Conservation (phyloP, 495 filamentous ascomycete genomes). For the Tuber magnatum region DNA sequence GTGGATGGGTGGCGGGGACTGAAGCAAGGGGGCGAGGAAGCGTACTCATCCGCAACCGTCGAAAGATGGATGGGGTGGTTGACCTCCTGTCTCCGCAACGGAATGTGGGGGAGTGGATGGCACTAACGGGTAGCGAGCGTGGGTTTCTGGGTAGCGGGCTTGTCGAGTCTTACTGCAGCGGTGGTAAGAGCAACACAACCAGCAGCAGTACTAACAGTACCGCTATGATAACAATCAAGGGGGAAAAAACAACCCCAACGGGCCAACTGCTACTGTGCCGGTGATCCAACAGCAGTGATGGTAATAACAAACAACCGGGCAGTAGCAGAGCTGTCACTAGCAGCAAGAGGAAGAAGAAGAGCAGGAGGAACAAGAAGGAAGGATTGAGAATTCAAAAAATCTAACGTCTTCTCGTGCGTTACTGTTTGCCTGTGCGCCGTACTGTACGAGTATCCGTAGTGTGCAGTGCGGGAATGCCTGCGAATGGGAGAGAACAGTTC, state of each 20-base stretch:
- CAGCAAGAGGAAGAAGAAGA: not conserved
- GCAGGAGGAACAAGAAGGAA: not conserved
- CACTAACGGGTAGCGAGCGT: slow-evolving; percentile 21
- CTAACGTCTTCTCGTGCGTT: not conserved
- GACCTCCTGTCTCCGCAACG: slow-evolving; percentile 35
- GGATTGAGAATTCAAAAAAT: not conserved
- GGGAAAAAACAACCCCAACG: not conserved
- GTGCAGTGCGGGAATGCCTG: not conserved
- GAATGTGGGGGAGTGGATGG: slow-evolving; percentile 35
- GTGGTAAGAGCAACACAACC: not conserved
- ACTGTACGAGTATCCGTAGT: not conserved
- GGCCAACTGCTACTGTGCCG: not conserved
- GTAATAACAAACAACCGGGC: not conserved
- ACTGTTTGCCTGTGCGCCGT: not conserved
- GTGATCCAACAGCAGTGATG: not conserved
- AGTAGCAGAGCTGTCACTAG: not conserved
- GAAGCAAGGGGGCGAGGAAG: slow-evolving; percentile 35
- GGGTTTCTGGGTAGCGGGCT: slow-evolving; percentile 25
- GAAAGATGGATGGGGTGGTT: slow-evolving; percentile 22
- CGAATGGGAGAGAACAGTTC: not conserved
- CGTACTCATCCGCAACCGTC: slow-evolving; percentile 25
- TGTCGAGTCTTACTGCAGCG: not conserved
- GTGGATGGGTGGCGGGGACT: slow-evolving; percentile 11
- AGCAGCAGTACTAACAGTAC: not conserved
- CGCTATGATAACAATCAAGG: not conserved